Base-by-base conservation (phyloP, 768 basidiomycete genomes). In the Termitomyces eurrhizus region DNA sequence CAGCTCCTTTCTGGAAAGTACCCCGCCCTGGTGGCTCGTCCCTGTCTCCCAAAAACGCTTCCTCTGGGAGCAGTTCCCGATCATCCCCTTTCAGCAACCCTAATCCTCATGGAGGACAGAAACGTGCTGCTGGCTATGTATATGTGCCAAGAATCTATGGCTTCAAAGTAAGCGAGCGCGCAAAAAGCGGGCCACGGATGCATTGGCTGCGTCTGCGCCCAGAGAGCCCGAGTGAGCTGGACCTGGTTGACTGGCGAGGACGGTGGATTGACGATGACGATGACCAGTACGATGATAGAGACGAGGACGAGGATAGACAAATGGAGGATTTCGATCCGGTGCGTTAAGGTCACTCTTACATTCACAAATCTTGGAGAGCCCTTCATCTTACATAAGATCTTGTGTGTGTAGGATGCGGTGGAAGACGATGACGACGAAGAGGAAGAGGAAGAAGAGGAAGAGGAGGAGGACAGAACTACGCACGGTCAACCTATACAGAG, bases 141-240 rank as follows among this genome's bases (percentile, higher is more conserved):
- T 98, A 99, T 70, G 81, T 87, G 16, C 92, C 95, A 6, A 84
- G 90, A 72, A 96, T 99, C 69, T 98, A 98, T 67, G 97, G 97
- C 0, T 99, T 99, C 82, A 92, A 90, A 75, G 96, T 99, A 32
- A 95, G 90, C 70, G 97, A 99, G 72, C 80, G 92, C 55, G 94
- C 97, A 12, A 91, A 93, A 72, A 92, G 86, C 67, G 97, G 97
- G 5, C 97, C 97, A 14, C 82, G 97, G 60, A 98, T 99, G 95
- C 88, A 89, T 68, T 99, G 97, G 97, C 73, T 98, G 73, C 81
- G 97, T 57, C 72, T 94, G 73, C 80, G 96, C 60, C 96, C 96
- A 36, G 87, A 90, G 71, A 86, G 80, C 60, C 82, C 87, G 1
- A 83, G 83, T 57, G 93, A 95, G 67, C 73, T 98, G 67, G 93